Base-by-base conservation (phyloP, 2,329 filamentous ascomycete species). In the Cercospora sp. region DNA sequence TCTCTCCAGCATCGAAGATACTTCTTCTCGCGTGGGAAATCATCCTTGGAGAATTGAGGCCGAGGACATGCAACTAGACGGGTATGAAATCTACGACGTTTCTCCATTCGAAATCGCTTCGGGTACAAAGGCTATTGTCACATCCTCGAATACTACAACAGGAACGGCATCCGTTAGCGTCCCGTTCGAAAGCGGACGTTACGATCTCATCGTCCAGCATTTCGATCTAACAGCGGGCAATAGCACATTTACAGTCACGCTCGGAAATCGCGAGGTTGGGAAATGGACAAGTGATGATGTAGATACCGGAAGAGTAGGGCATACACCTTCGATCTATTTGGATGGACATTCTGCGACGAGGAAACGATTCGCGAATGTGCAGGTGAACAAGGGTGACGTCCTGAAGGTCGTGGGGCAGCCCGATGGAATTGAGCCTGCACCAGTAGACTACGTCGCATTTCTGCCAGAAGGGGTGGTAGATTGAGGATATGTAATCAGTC, bases 1-100 rank as follows among this genome's bases (percentile, higher is more conserved):
- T 75, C 77, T 87, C 42, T 89, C 87, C 0, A 81, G 83, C 2
- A 90, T 92, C 53, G 75, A 85, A 0, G 90, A 92, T 70, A 79
- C 83, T 20, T 72, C 72, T 0, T 81, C 80, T 1, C 84, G 89
- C 9, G 89, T 91, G 0, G 83, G 85, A 1, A 81, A 87, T 67
- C 86, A 92, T 76, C 84, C 85, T 0, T 89, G 85, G 77, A 85
- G 90, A n/a, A 85, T 92, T 57, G 89, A 91, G 80, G 89, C 89
- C 1, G 89, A 91, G 78, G 80, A 79, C 63, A 91, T 92, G 89
- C 71, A 78, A 0, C 80, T 91, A 1, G 79, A 82, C 6, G 87
- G 87, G 0, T 92, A 91, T 78, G 77, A 81, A 63, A 69, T 79
- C 0, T 84, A 86, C 23, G 69, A 74, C 1, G 87, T 90, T 0